Base-by-base conservation (phyloP, 768 basidiomycete genomes). In the Boletus subparvulus region DNA sequence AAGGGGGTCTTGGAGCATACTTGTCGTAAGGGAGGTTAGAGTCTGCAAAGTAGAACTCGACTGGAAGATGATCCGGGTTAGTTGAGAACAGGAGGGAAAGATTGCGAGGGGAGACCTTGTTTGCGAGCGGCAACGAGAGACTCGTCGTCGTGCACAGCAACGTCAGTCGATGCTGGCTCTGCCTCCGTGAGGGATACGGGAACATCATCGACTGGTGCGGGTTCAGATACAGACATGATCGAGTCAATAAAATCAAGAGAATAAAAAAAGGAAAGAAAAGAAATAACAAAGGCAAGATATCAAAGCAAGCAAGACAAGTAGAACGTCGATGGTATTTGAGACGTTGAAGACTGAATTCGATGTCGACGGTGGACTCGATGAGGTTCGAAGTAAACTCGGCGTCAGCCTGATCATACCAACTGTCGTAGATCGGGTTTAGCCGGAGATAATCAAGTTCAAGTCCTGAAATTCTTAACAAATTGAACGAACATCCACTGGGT, bases 1-100 rank as follows among this genome's bases (percentile, higher is more conserved):
- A 37, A 1, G 13, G 39, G 37, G 47, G 21, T 54, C 8, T 28
- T 6, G 32, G 32, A 41, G 30, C 80, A 28, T 65, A 88, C 88
- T 85, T 90, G 80, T 94, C 92, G 61, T 83, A 94, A 2, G 95
- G 95, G 51, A 98, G 82, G 74, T 98, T 97, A n/a, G 93, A 83
- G 73, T 96, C 94, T 50, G 90, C 90, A 74, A 98, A 94, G 78
- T 98, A 97, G 74, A 97, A 98, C 69, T 94, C 91, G 65, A 96
- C 95, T 97, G 36, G 43, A 50, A 44, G 37, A 32, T 2, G 12
- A 37, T 4, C 28, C 35, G 50, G 40, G 45, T 55, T 1, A 54
- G 36, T 21, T 16, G 19, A 16, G 53, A 43, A 32, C 24, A 6
- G 14, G 13, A 28, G 24, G 50, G 11, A 19, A 21, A 45, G 41